A percentile compares a stretch with the other conserved stretches of the same genome.
These are phyloP conservation scores for Xerocomus potaroensis DNA, from an alignment of 768 basidiomycete species.

Conservation along the genomic window DNA sequence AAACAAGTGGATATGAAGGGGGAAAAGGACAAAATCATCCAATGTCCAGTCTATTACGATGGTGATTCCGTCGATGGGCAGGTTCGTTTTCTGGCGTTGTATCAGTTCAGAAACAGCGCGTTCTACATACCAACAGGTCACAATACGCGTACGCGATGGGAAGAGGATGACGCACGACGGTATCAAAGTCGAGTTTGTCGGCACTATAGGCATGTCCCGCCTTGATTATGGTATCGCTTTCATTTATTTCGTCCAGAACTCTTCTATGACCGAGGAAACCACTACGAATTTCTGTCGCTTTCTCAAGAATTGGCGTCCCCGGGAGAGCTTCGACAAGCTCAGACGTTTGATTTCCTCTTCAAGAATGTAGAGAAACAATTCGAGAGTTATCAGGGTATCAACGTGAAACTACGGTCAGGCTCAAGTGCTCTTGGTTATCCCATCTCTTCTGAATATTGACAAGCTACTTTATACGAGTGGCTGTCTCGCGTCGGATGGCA, in stretches of 20 bases:
- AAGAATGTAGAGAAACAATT: conserved; percentile 99
- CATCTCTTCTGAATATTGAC: conserved; percentile 4
- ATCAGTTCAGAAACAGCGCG: neutral
- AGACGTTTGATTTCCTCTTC: conserved; percentile 95
- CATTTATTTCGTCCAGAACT: conserved; percentile 43
- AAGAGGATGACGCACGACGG: conserved; percentile 95
- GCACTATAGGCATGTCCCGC: conserved; percentile 77
- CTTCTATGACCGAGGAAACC: conserved; percentile 97
- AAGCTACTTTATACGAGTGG: conserved; percentile 91
- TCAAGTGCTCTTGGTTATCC: neutral
- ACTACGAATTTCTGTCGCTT: conserved; percentile 95
- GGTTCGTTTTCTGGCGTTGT: conserved; percentile 41
- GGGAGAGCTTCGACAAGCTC: conserved; percentile 95
- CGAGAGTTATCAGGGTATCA: conserved; percentile 96
- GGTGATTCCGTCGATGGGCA: conserved; percentile 89
- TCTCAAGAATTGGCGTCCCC: conserved; percentile 93
- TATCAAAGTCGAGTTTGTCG: conserved; percentile 96
- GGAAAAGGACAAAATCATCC: conserved; percentile 80
- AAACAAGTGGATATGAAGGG: conserved; percentile 88
- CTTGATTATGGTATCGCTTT: neutral
- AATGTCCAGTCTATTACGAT: conserved; percentile 93
- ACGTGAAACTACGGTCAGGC: conserved; percentile 89
- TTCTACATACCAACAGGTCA: conserved; percentile 47
- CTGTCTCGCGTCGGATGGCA: conserved; percentile 87
- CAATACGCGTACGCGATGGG: conserved; percentile 87